Conservation (phyloP, 2,329 filamentous ascomycete species). For the Colletotrichum sp. region DNA sequence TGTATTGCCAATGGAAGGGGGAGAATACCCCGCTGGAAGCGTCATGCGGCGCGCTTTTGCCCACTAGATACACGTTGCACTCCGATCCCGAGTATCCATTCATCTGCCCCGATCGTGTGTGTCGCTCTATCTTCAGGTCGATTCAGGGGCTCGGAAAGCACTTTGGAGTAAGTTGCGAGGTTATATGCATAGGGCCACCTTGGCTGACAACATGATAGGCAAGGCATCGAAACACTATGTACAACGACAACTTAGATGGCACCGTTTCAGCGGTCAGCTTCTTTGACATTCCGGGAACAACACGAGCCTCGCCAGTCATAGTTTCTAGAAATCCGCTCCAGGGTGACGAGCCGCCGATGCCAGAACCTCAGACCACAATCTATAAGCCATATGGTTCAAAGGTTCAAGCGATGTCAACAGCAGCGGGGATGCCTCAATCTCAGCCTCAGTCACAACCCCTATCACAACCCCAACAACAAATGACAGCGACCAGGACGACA, state of each 20-base stretch:
- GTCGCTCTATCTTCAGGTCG: constrained; percentile 31
- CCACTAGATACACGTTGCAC: constrained; percentile 33
- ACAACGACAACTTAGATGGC: constrained; percentile 48
- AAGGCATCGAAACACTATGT: constrained; percentile 21
- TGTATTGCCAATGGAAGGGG: background rate
- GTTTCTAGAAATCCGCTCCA: constrained; percentile 27
- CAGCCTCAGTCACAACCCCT: background rate
- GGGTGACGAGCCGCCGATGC: constrained; percentile 25
- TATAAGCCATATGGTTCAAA: background rate
- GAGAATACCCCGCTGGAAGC: background rate
- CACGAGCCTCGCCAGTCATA: constrained; percentile 23
- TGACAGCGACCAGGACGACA: background rate
- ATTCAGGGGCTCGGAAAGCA: constrained; percentile 25
- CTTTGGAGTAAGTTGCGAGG: constrained; percentile 19
- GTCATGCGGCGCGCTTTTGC: constrained; percentile 35
- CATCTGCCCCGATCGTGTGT: constrained; percentile 43
- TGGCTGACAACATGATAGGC: constrained; percentile 12
- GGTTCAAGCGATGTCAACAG: background rate
- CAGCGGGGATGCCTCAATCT: background rate
- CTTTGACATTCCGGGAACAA: background rate
- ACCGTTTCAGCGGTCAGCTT: constrained; percentile 36
- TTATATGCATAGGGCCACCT: background rate
- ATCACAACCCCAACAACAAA: background rate
- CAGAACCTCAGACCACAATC: background rate
- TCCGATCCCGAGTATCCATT: constrained; percentile 27